phyloP scores from a whole-genome alignment of 192 early-diverging fungal species.

The Coemansia sp. region DNA sequence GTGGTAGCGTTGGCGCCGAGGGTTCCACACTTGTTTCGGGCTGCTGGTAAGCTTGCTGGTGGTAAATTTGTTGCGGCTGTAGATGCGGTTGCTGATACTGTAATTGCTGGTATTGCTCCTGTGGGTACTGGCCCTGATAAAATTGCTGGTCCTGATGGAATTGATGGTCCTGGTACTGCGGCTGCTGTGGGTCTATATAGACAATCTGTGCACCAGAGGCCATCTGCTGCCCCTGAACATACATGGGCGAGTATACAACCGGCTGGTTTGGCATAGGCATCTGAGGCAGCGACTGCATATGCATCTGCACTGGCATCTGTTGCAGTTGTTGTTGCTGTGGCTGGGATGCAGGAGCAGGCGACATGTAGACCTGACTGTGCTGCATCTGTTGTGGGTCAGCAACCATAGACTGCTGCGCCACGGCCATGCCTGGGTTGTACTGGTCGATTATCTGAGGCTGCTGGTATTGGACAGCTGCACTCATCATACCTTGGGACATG shows the following conservation, averaged over 20 bases:
- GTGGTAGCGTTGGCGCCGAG: constrained; percentile 22
- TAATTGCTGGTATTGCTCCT: background rate
- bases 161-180: constrained; percentile 12
- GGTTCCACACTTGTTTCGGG: constrained; percentile 12
- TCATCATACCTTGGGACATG: background rate
- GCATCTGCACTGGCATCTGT: constrained; percentile 4
- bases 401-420: constrained; percentile 15
- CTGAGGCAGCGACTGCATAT: background rate
- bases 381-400: background rate
- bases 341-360: constrained; percentile 6
- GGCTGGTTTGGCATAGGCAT: background rate
- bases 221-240: constrained; percentile 4
- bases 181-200: constrained; percentile 15
- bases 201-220: background rate
- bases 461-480: constrained; percentile 8
- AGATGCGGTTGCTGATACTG: background rate
- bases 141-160: constrained; percentile 12
- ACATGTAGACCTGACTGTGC: constrained; percentile 7
- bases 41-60: background rate
- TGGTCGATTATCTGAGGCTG: constrained; percentile 20
- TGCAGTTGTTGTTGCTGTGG: constrained; percentile 13
- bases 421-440: constrained; percentile 6
- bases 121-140: constrained; percentile 2
- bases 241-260: constrained; percentile 3
- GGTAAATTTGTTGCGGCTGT: constrained; percentile 15